Conservation (phyloP, 257 asterid species). For the Primulina tabacum region DNA sequence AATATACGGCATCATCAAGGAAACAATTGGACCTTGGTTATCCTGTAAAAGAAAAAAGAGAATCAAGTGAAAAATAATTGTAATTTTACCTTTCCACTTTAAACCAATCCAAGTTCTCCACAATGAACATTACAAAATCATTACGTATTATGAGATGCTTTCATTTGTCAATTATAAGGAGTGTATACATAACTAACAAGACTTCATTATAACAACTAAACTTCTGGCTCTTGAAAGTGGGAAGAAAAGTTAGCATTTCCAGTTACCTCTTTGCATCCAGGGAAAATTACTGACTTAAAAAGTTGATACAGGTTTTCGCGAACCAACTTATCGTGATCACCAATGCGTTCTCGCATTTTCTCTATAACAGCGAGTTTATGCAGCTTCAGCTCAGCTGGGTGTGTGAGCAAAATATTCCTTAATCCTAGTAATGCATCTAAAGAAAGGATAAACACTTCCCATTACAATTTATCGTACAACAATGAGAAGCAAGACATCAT, state of each 20-base stretch:
- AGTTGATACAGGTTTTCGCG: conserved; percentile 80
- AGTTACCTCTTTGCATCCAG: conserved; percentile 66
- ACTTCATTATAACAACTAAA: conserved; percentile 5
- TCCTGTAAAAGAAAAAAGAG: conserved; percentile 54
- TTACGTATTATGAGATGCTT: conserved; percentile 11
- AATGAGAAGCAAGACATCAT: conserved; percentile 18
- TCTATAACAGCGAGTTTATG: conserved; percentile 83
- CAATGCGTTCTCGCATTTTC: conserved; percentile 83
- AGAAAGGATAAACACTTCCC: conserved; percentile 16
- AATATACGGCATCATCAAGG: conserved; percentile 78
- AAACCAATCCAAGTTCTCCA: conserved; percentile 14
- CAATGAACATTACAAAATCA: neutral
- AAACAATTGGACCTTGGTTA: conserved; percentile 63
- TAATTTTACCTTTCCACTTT: conserved; percentile 19
- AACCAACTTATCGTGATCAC: conserved; percentile 79
- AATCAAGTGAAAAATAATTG: conserved; percentile 12
- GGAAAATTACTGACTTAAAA: conserved; percentile 74
- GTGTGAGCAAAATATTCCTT: conserved; percentile 61
- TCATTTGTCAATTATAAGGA: conserved; percentile 9
- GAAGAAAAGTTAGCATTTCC: conserved; percentile 3
- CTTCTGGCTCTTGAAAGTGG: conserved; percentile 8
- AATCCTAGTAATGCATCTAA: conserved; percentile 79
- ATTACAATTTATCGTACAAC: conserved; percentile 15
- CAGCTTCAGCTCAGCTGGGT: conserved; percentile 78
- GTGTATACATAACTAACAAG: conserved; percentile 5